Base-by-base conservation (phyloP, 2,329 filamentous ascomycete genomes). In the Chrysoporthe cubensis region DNA sequence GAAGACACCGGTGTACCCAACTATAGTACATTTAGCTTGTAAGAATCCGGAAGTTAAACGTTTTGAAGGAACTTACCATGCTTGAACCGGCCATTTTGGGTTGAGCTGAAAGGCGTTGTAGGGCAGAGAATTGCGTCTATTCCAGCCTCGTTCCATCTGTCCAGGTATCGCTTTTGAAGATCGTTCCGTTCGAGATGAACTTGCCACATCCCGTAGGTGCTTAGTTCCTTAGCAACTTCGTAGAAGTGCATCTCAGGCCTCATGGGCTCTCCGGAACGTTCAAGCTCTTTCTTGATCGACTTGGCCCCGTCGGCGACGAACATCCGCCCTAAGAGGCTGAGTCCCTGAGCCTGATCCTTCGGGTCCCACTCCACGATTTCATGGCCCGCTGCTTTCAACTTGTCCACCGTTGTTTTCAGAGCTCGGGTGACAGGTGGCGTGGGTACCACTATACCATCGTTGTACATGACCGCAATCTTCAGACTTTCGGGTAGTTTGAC, bases 111-210 rank as follows among this genome's bases (percentile, higher is more conserved):
- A 0, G 83, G 80, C 43, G 80, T 82, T 0, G 81, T 83, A 0
- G 90, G 89, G 62, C 85, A 87, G 1, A 92, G 75, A 9, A 92
- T 82, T 1, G 87, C 87, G 73, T 92, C 90, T 8, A 90, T 83
- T 1, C 80, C 81, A 73, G 74, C 69, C 80, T 82, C 75, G 13
- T 66, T 70, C 69, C 69, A 70, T 5, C 80, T 76, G 37, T 83
- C 80, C 0, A 84, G 73, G 58, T 84, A 82, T 6, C 75, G 74
- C 70, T 82, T 82, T 75, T 84, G 82, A 70, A 79, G 84, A 0
- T 75, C 80, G 0, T 79, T 77, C 8, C 83, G 76, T 67, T 85
- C 81, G 1, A 79, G 61, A 34, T 85, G 82, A 58, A 85, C 71
- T 71, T 78, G 76, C 84, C 84, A 86, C 76, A 84, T 81, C 5